Base-by-base conservation (phyloP, 306 rosid genomes). In the Acacia melanoxylon region DNA sequence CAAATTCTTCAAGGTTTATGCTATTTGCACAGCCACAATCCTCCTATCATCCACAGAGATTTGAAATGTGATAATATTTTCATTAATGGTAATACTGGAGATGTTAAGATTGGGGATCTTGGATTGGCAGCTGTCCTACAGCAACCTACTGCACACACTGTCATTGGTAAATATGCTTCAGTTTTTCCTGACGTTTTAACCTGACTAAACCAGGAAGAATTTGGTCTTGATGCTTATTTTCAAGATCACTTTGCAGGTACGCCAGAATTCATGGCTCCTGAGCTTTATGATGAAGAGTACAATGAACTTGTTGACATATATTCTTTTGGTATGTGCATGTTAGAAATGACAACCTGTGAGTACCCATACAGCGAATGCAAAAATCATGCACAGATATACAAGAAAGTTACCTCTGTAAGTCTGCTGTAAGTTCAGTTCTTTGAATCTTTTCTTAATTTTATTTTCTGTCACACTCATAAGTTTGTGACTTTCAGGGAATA, bases 221-320 rank as follows among this genome's bases (percentile, higher is more conserved):
- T 62, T 24, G 73, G 19, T 66, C 15, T 29, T 59, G 54, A 31
- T 73, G 27, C 42, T 20, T 65, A 16, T 59, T 44, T 76, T 72
- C 1, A 76, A 54, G 20, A 25, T 56, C 5, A 72, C 81, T 68
- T 25, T 46, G 29, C 88, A 93, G 96, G 98, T 52, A 93, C 98
- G 16, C 99, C 97, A 0, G 98, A 95, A 80, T 95, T 95, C 86
- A 95, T 95, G 99, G 99, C 97, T 62, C 99, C 99, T 0, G 99
- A 95, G 89, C 98, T 95, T 72, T 95, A 95, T 40, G 99, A 95
- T 2, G 99, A 93, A 81, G 95, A 95, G 70, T 95, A 95, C 44
- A 89, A 92, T 81, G 98, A 92, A 83, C 95, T 93, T 65, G 96
- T 91, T n/a, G 99, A 95, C 86, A 82, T 93, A 69, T 95, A 93